Conservation (phyloP, 2,329 filamentous ascomycete species). For the Fusarium austroafricanum region DNA sequence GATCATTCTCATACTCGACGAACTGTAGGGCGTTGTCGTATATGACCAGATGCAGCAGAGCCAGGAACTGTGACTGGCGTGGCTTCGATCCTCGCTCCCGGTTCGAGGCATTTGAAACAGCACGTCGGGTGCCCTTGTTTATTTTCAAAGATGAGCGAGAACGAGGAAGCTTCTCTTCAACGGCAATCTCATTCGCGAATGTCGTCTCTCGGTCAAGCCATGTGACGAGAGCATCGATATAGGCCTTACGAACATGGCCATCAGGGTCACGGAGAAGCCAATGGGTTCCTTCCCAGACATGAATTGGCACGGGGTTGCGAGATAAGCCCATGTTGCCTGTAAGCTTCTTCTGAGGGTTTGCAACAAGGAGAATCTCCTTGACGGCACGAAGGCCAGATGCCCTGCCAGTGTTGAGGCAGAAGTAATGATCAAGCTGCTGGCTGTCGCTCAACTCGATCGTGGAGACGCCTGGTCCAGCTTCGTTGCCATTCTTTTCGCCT, state of each 20-base stretch:
- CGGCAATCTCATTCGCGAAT: constrained; percentile 70
- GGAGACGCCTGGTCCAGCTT: constrained; percentile 52
- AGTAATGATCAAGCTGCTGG: constrained; percentile 63
- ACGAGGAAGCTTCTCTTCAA: constrained; percentile 64
- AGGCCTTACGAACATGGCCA: constrained; percentile 82
- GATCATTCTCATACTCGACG: constrained; percentile 77
- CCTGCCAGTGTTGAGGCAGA: constrained; percentile 66
- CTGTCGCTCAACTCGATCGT: constrained; percentile 57
- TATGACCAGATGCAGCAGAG: constrained; percentile 85
- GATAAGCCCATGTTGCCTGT: constrained; percentile 72
- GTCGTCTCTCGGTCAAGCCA: constrained; percentile 89
- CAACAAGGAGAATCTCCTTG: constrained; percentile 83
- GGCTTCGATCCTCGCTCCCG: constrained; percentile 65
- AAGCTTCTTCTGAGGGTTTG: constrained; percentile 74
- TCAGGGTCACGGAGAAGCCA: constrained; percentile 88
- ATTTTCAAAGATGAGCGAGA: constrained; percentile 58
- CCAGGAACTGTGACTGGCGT: constrained; percentile 77
- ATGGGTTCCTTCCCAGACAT: constrained; percentile 96
- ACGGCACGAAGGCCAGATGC: constrained; percentile 79
- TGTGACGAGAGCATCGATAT: constrained; percentile 82
- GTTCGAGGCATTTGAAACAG: constrained; percentile 74
- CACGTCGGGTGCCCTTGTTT: constrained; percentile 65
- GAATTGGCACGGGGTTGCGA: constrained; percentile 79
- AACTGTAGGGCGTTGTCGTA: constrained; percentile 87
- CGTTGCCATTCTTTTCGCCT: constrained; percentile 59